Conservation (phyloP, 1,139 yeast species). For the Taphrina flavorubra region DNA sequence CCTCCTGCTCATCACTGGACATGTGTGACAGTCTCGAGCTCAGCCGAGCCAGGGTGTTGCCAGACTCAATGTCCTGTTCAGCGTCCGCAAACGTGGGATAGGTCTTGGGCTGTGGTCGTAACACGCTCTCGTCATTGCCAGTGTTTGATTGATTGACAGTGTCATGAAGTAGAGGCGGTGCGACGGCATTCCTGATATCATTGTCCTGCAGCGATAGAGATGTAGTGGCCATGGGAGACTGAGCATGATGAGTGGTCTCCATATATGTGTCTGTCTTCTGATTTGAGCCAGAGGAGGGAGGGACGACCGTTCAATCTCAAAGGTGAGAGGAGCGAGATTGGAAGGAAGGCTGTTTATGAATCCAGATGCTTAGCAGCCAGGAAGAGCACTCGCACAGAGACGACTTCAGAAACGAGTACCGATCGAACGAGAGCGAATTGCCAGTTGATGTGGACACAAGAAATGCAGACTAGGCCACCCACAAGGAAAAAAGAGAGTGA, state of each 20-base stretch:
- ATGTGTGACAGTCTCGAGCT: constrained; percentile 22
- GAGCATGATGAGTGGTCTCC: background rate
- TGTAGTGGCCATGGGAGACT: background rate
- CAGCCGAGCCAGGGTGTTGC: constrained; percentile 13
- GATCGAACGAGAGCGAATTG: too few species aligned
- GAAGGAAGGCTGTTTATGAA: too few species aligned
- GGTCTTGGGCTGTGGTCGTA: background rate
- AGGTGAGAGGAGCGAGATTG: too few species aligned
- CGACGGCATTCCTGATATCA: constrained; percentile 3
- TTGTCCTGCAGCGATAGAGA: background rate
- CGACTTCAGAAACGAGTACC: too few species aligned
- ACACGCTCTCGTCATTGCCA: background rate
- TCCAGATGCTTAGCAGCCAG: too few species aligned
- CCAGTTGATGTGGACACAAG: too few species aligned
- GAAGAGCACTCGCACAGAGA: too few species aligned
- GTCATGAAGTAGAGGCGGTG: constrained; percentile 24
- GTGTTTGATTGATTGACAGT: background rate
- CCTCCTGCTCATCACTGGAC: constrained; percentile 21
- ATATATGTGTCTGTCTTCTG: background rate
- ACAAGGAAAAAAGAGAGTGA: too few species aligned
- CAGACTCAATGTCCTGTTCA: constrained; percentile 21
- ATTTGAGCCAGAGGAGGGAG: too few species aligned
- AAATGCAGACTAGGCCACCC: too few species aligned
- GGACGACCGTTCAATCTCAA: too few species aligned
- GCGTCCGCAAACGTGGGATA: constrained; percentile 15